A percentile compares a stretch with the other conserved stretches of the same genome.
phyloP scores from a whole-genome alignment of 2,329 filamentous ascomycete species.

The Hortaea sp. region DNA sequence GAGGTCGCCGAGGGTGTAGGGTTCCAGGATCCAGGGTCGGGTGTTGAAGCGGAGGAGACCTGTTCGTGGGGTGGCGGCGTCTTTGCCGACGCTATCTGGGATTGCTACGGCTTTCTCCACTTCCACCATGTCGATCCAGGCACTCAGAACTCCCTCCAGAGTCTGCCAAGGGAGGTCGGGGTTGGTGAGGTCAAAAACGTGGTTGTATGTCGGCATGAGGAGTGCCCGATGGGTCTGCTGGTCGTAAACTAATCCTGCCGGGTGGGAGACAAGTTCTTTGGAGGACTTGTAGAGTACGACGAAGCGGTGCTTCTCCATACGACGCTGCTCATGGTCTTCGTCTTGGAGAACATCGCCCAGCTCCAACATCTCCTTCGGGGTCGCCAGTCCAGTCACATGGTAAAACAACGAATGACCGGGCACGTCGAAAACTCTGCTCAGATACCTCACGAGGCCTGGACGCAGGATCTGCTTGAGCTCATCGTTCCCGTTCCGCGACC shows the following conservation, averaged over 20 bases:
- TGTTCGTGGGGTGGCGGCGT: slow-evolving; percentile 6
- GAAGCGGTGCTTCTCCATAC: slow-evolving; percentile 20
- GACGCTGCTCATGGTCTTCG: slow-evolving; percentile 11
- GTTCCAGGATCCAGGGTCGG: slow-evolving; percentile 23
- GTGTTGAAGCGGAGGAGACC: slow-evolving; percentile 14
- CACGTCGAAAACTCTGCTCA: slow-evolving; percentile 24
- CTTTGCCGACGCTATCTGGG: slow-evolving; percentile 12
- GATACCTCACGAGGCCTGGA: slow-evolving; percentile 18
- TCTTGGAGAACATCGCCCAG: slow-evolving; percentile 22
- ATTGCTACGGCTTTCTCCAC: slow-evolving; percentile 24
- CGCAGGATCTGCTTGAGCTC: slow-evolving; percentile 16
- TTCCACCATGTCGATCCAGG: slow-evolving; percentile 26
- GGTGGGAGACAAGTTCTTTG: slow-evolving; percentile 20
- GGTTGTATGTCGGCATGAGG: slow-evolving; percentile 25
- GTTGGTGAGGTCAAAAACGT: slow-evolving; percentile 22
- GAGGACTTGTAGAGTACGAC: slow-evolving; percentile 22
- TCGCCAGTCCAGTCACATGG: slow-evolving; percentile 21
- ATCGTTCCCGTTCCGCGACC: slow-evolving; percentile 20
- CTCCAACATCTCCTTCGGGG: slow-evolving; percentile 18
- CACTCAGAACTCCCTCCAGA: slow-evolving; percentile 24
- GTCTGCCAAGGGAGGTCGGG: slow-evolving; percentile 23
- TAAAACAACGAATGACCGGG: slow-evolving; percentile 24
- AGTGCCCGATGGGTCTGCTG: slow-evolving; percentile 21
- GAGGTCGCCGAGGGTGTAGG: slow-evolving; percentile 23
- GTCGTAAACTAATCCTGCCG: slow-evolving; percentile 23